These are phyloP conservation scores for Dactylonectria estremocensis DNA, from an alignment of 2,329 filamentous ascomycete genomes.

Conservation along the genomic window DNA sequence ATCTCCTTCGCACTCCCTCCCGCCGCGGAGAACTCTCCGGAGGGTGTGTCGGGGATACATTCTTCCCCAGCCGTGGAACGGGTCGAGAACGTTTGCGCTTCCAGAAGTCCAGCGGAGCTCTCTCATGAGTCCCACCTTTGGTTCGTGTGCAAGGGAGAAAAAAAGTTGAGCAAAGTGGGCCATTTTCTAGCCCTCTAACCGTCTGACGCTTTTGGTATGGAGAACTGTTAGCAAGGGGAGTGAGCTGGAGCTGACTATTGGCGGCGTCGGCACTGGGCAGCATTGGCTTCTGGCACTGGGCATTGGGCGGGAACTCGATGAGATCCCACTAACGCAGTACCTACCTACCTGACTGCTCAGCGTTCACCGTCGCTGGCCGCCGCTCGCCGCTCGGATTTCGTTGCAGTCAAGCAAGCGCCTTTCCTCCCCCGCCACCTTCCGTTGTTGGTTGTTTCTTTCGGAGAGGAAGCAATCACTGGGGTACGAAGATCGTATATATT, in stretches of 20 bases:
- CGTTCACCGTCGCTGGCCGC: not conserved
- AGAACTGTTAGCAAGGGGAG: not conserved
- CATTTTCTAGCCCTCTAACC: slow-evolving; percentile 16
- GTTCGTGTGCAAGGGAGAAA: slow-evolving; percentile 1
- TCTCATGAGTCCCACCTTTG: not conserved
- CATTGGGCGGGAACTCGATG: slow-evolving; percentile 16
- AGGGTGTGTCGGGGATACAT: too few species aligned
- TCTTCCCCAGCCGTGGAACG: not conserved
- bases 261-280: slow-evolving; percentile 17
- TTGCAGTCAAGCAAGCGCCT: not conserved
- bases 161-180: not conserved
- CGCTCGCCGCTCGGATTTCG: not conserved
- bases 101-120: not conserved
- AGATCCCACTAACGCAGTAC: slow-evolving; percentile 11
- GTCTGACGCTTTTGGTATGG: too few species aligned
- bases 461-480: not conserved
- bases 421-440: not conserved
- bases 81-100: not conserved
- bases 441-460: not conserved
- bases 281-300: slow-evolving; percentile 21
- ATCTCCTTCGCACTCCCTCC: too few species aligned
- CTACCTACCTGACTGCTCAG: slow-evolving; percentile 11
- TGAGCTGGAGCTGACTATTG: slow-evolving; percentile 25
- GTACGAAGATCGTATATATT: not conserved
- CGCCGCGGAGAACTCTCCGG: too few species aligned